Base-by-base conservation (phyloP, 2,329 filamentous ascomycete genomes). In the Onygenales sp. region DNA sequence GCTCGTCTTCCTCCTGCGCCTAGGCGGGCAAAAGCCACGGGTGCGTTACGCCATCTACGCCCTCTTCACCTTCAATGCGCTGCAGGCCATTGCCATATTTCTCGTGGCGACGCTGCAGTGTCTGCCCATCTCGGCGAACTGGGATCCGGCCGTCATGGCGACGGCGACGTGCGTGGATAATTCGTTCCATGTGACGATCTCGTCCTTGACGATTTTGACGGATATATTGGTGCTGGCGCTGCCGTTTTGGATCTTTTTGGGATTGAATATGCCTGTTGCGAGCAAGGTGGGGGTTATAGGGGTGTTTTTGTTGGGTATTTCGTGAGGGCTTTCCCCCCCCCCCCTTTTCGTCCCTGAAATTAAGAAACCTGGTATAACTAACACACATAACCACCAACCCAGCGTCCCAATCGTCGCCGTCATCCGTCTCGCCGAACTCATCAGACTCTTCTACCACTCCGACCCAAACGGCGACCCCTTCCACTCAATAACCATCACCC, bases 231-330 rank as follows among this genome's bases (percentile, higher is more conserved):
- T 72, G 5, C 61, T 74, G 7, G 54, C 63, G 0, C 59, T 76
- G 13, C 73, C 73, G 0, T 65, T 74, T 35, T 68, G 64, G 58
- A 70, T 75, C 32, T 75, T 76, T 51, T 50, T 69, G 7, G 65
- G 65, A 4, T 61, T 75, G 13, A 72, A 44, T 13, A 44, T 44
- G 13, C 13, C 13, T 3, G 21, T 13, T 3, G 17, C 13, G 43
- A n/a, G 9, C 4, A 44, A 44, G 17, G 21, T 44, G 13, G 43
- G 11, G 13, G 13, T 44, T 10, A 44, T 44, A 3, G 17, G 13
- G 10, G 43, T 44, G 43, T 44, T 44, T 44, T 17, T 44, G 13
- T 17, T 44, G 11, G 43, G 43, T 5, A n/a, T 44, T 17, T 10
- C 17, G 43, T 44, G 21, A 44, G 43, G 3, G 10, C 4, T 4